Evolutionary conservation across 2,329 filamentous ascomycete species (phyloP).

Genomic region (Scedosporium boydii): DNA sequence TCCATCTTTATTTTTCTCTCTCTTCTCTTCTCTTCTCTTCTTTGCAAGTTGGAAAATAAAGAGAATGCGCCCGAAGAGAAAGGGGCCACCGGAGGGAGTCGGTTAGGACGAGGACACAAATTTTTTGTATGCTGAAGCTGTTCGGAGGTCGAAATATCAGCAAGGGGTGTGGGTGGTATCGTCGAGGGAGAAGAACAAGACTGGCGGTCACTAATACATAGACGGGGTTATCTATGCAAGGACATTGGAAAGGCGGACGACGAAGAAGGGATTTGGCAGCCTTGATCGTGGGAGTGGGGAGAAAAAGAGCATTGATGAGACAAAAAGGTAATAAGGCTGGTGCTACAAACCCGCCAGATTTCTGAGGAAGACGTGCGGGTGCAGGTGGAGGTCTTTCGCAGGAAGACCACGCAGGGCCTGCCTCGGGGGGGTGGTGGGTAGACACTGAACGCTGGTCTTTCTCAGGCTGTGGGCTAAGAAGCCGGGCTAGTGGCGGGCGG

Average conservation of each 20-base stretch:
- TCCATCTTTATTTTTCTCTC: constrained; percentile 22
- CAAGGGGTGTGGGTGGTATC: no score
- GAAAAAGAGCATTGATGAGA: neutral
- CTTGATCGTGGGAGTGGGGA: neutral
- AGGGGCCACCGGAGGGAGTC: no score
- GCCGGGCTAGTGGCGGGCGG: neutral
- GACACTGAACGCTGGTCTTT: neutral
- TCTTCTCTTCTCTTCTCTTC: no score
- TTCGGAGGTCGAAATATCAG: no score
- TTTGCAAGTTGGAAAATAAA: no score
- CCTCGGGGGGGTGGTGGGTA: neutral
- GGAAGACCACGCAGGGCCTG: neutral
- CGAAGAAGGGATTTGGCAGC: neutral
- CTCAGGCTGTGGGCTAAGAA: neutral
- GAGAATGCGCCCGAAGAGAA: no score
- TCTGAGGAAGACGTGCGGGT: neutral
- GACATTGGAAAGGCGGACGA: neutral
- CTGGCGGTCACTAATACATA: neutral
- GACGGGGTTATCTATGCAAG: neutral
- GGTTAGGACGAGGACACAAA: no score
- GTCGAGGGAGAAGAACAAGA: no score
- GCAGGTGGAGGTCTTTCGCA: neutral
- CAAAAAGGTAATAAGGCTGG: constrained; percentile 1
- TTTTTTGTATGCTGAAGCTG: no score
- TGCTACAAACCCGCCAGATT: neutral